These are phyloP conservation scores for Brassica hybrid DNA, from an alignment of 441 rosid genomes.

Conservation along the genomic window DNA sequence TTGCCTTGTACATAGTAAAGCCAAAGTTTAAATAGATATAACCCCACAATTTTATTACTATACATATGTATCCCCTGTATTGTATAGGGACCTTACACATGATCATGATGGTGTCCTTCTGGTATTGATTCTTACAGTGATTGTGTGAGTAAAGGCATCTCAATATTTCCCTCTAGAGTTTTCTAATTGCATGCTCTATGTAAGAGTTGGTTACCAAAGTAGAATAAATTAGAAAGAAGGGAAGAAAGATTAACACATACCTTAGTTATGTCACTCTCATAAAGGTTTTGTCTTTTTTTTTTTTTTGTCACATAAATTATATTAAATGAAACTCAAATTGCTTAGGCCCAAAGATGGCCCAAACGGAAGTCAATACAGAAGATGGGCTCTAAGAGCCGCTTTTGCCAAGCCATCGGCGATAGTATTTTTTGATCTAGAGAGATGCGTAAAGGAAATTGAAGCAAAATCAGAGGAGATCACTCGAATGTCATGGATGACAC, in stretches of 20 bases:
- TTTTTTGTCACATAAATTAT: no score
- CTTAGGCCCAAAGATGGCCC: no score
- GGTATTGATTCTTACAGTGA: conserved; percentile 41
- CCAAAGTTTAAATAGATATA: conserved; percentile 42
- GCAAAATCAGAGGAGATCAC: no score
- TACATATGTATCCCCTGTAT: conserved; percentile 30
- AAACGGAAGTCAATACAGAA: no score
- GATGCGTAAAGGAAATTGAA: no score
- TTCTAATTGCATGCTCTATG: conserved; percentile 34
- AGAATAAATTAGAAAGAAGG: conserved; percentile 20
- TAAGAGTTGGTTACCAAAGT: conserved; percentile 18
- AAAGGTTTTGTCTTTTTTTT: conserved; percentile 18
- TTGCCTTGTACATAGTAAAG: conserved; percentile 39
- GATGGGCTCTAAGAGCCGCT: no score
- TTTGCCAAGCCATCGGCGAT: no score
- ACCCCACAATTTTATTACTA: conserved; percentile 39
- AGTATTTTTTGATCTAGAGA: no score
- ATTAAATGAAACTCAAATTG: no score
- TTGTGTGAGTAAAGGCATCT: conserved; percentile 40
- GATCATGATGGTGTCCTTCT: conserved; percentile 39
- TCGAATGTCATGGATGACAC: no score
- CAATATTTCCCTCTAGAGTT: conserved; percentile 31
- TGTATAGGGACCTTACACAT: conserved; percentile 42
- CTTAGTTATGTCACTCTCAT: conserved; percentile 29
- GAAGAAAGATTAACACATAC: conserved; percentile 24